Evolutionary conservation across 805 yeast genomes (phyloP), one percentile per base, ranked within the genome.

Genomic region (Ogataea siamensis): DNA sequence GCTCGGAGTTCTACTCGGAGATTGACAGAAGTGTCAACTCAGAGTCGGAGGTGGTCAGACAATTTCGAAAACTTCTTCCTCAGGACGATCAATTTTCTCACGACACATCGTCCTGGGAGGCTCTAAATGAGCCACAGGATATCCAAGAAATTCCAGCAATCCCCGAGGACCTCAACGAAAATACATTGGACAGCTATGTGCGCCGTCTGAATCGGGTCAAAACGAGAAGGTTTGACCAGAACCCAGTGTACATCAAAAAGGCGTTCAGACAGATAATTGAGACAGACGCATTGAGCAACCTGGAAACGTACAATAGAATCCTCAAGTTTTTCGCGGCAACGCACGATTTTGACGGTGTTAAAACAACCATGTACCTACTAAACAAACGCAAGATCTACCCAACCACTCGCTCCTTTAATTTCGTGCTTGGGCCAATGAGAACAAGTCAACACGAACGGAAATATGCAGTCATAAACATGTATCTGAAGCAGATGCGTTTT

Each of bases 261-360:
- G 29, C 36, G 4, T 50, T 37, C 28, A 9, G 12, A 23, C 26
- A 32, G 17, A 46, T 51, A 8, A 15, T 47, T n/a, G 42, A 32
- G 10, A 40, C 54, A 2, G 46, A 39, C 4, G 26, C 44, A 3
- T 28, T 40, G 7, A 17, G 5, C 7, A 38, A 38, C 16, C n/a
- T 43, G 7, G 32, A 33, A 5, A 34, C 49, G 1, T 51, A 45
- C 40, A 50, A 53, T 25, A 20, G 17, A n/a, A 54, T 54, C 5
- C n/a, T 54, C 6, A 12, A 31, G 7, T 46, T 35, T 21, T 48
- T 39, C 18, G 45, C 51, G 8, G 14, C 29, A 1, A 31, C 17
- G 4, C 47, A 53, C 27, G 40, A 48, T 10, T 42, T 30, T 32
- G 24, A 25, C 2, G 16, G 28, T 9, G 36, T 50, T 16, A 42